A percentile compares a stretch with the other conserved stretches of the same genome.
These are phyloP conservation scores for Podila verticillata DNA, from an alignment of 192 early-diverging fungal genomes.

Conservation along the genomic window DNA sequence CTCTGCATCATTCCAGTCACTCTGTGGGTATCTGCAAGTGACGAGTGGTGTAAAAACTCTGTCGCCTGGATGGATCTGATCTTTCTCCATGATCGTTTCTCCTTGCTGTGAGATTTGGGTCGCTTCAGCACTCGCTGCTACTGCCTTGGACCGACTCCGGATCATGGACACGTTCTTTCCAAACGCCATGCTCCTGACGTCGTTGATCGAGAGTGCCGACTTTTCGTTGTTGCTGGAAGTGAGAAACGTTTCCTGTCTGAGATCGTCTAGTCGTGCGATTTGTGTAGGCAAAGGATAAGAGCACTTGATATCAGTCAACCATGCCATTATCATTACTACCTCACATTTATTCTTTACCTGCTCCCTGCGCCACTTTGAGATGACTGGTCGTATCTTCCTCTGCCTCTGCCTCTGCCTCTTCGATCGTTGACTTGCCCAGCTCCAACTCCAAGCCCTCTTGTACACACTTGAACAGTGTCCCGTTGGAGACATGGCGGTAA, in stretches of 20 bases:
- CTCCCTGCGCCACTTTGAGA: background rate
- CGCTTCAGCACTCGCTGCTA: background rate
- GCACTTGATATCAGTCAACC: no score
- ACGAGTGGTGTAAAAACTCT: slow-evolving; percentile 27
- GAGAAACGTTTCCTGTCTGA: background rate
- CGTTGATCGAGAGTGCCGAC: slow-evolving; percentile 13
- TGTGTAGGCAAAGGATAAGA: no score
- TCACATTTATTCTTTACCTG: no score
- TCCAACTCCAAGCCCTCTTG: slow-evolving; percentile 28
- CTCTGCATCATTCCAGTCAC: slow-evolving; percentile 38
- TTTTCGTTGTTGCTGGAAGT: slow-evolving; percentile 8
- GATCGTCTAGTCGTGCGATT: no score
- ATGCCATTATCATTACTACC: no score
- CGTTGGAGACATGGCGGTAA: slow-evolving; percentile 34
- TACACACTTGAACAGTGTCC: slow-evolving; percentile 22
- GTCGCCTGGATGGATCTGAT: slow-evolving; percentile 35
- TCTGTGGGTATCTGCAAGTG: slow-evolving; percentile 41
- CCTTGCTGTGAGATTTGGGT: background rate
- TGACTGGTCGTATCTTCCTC: background rate
- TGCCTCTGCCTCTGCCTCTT: slow-evolving; percentile 2
- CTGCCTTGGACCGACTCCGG: slow-evolving; percentile 16
- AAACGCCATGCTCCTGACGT: slow-evolving; percentile 9
- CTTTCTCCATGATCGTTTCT: background rate
- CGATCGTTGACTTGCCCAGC: background rate
- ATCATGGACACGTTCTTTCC: slow-evolving; percentile 15